Evolutionary conservation across 208 protist species (phyloP), one percentile per base, ranked within the genome.

Genomic region (Kentomonas sorsogonicus): DNA sequence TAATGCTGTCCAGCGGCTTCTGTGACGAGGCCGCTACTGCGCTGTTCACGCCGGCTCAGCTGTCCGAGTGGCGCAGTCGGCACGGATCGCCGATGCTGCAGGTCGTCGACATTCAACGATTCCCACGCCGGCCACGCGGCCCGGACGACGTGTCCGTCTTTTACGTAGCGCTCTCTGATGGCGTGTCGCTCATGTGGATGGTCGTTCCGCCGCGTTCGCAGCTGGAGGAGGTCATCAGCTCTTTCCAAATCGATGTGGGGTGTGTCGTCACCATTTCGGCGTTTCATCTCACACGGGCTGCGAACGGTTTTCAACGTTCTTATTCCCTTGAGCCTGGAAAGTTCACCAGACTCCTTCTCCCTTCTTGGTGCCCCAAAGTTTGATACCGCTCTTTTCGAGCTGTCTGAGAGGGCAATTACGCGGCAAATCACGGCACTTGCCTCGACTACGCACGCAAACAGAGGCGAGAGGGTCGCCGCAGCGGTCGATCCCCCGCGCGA

Each of bases 71-170:
- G 60, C 39, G 63, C 9, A 44, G 36, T 27, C 58, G 46, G 10
- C 86, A 82, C 77, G 58, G 48, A 36, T 54, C 62, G 45, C 72
- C 73, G 1, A 70, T 60, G 16, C 61, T 97, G 9, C 87, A 96
- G 47, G 62, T 92, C 5, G 74, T 91, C 30, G 77, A 87, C 44
- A 89, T 92, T 53, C 81, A 94, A 34, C 76, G 84, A 20, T 87
- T 82, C 62, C 81, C 75, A 10, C 56, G 39, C 13, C 10, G 40
- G 9, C 45, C 61, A 13, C 38, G 53, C 29, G 45, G 63, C 1
- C 6, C 33, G 18, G 31, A 41, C 25, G 29, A 2, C 6, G 31
- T 20, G 11, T 46, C 43, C 1, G 69, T 80, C 1, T 97, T 95
- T 68, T 90, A 89, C 50, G n/a, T 87, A 0, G 88, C 90, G 1